These are phyloP conservation scores for Stylosanthes scabra DNA, from an alignment of 331 rosid species.

Conservation along the genomic window DNA sequence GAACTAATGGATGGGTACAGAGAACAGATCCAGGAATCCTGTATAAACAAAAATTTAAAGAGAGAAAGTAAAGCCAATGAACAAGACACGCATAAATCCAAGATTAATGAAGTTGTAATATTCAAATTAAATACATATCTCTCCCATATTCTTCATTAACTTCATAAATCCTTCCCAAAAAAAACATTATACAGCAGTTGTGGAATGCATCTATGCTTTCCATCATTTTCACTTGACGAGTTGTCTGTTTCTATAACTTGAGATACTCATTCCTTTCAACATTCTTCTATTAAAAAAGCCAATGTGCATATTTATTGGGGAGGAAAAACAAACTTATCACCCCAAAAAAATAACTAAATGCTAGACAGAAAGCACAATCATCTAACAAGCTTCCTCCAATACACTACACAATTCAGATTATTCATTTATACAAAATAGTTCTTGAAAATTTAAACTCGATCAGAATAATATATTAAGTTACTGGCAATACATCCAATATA, in stretches of 20 bases:
- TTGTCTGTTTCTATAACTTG: conserved; percentile 7
- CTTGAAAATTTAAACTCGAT: neutral
- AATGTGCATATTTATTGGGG: no score
- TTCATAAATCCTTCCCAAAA: conserved; percentile 3
- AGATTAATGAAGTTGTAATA: conserved; percentile 12
- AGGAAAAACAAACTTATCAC: no score
- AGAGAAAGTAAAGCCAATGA: neutral
- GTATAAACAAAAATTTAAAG: conserved; percentile 50
- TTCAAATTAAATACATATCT: neutral
- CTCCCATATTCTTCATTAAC: neutral
- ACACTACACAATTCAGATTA: conserved; percentile 9
- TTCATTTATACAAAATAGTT: conserved; percentile 19
- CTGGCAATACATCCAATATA: conserved; percentile 26
- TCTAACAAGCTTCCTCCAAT: conserved; percentile 16
- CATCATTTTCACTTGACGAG: conserved; percentile 2
- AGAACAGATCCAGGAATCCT: conserved; percentile 94
- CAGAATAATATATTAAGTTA: conserved; percentile 18
- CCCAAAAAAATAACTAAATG: neutral
- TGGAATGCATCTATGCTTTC: conserved; percentile 4
- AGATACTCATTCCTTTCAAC: conserved; percentile 18
- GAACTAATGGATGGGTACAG: conserved; percentile 93
- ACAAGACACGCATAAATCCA: conserved; percentile 20
- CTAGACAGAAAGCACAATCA: neutral
- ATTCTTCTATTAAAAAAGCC: neutral
- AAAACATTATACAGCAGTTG: conserved; percentile 3